phyloP scores from a whole-genome alignment of 768 basidiomycete genomes.

The Mycena floridula region DNA sequence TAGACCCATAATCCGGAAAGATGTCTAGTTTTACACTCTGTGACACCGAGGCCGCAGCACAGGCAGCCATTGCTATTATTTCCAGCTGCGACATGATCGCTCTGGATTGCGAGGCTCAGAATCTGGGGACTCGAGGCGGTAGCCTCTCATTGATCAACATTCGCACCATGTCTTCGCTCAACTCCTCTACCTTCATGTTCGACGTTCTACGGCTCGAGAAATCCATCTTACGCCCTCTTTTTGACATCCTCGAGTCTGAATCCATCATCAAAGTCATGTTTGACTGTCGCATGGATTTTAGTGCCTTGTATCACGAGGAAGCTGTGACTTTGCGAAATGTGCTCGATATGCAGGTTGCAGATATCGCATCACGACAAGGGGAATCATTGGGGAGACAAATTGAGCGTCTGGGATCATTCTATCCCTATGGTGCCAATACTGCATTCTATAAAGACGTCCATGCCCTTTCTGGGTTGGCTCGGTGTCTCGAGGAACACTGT shows the following conservation, averaged over 20 bases:
- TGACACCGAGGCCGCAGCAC: background rate
- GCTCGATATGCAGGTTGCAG: slow-evolving; percentile 13
- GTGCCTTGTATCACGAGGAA: slow-evolving; percentile 9
- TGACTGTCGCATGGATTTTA: slow-evolving; percentile 14
- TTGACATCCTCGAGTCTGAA: slow-evolving; percentile 8
- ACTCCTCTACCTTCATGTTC: slow-evolving; percentile 7
- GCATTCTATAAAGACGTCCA: background rate
- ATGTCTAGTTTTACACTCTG: background rate
- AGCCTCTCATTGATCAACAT: slow-evolving; percentile 8
- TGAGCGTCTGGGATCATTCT: background rate
- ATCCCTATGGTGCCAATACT: background rate
- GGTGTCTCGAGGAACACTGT: background rate
- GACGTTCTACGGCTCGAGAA: slow-evolving; percentile 5
- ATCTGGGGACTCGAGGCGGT: slow-evolving; percentile 5
- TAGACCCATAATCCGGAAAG: no score
- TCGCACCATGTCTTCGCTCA: slow-evolving; percentile 3
- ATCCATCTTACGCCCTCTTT: slow-evolving; percentile 4
- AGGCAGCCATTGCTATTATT: background rate
- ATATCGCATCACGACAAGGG: slow-evolving; percentile 9
- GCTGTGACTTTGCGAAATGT: slow-evolving; percentile 6
- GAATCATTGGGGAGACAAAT: background rate
- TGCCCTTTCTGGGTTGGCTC: background rate
- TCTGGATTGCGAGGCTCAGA: slow-evolving; percentile 11
- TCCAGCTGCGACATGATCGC: slow-evolving; percentile 1
- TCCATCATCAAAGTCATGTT: slow-evolving; percentile 10